phyloP scores from a whole-genome alignment of 1,284 basidiomycete species.

The Trichosporon faecale region DNA sequence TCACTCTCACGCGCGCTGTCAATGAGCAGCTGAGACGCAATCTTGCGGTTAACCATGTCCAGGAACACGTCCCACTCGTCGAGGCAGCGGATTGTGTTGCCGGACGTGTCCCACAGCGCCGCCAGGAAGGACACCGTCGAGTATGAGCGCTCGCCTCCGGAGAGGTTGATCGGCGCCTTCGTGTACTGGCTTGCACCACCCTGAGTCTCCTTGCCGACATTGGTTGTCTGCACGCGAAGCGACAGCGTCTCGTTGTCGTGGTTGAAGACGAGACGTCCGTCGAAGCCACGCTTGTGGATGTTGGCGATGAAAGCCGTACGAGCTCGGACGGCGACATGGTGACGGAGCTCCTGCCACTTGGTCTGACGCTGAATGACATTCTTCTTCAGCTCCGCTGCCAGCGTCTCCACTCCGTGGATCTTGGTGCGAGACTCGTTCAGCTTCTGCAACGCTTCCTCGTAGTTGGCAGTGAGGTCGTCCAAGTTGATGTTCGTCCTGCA shows the following conservation, averaged over 20 bases:
- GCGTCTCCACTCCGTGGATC: background rate
- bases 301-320: slow-evolving; percentile 77
- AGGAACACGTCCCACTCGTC: slow-evolving; percentile 92
- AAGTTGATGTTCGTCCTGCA: slow-evolving; percentile 69
- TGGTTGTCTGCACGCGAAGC: slow-evolving; percentile 33
- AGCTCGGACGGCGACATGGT: slow-evolving; percentile 78
- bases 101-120: slow-evolving; percentile 91
- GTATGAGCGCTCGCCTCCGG: slow-evolving; percentile 94
- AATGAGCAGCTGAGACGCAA: slow-evolving; percentile 91
- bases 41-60: slow-evolving; percentile 86
- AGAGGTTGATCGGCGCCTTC: slow-evolving; percentile 63
- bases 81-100: slow-evolving; percentile 88
- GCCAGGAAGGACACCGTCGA: slow-evolving; percentile 90
- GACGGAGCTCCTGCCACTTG: slow-evolving; percentile 83
- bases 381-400: slow-evolving; percentile 15
- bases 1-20: slow-evolving; percentile 78
- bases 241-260: slow-evolving; percentile 64
- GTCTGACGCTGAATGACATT: slow-evolving; percentile 58
- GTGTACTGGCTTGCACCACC: slow-evolving; percentile 47
- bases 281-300: slow-evolving; percentile 79
- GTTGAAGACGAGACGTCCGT: slow-evolving; percentile 72
- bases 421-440: slow-evolving; percentile 48
- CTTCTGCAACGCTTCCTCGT: slow-evolving; percentile 52
- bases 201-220: slow-evolving; percentile 1
- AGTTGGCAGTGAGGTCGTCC: slow-evolving; percentile 69